phyloP scores from a whole-genome alignment of 306 rosid species.

The Quercus engelmannii region DNA sequence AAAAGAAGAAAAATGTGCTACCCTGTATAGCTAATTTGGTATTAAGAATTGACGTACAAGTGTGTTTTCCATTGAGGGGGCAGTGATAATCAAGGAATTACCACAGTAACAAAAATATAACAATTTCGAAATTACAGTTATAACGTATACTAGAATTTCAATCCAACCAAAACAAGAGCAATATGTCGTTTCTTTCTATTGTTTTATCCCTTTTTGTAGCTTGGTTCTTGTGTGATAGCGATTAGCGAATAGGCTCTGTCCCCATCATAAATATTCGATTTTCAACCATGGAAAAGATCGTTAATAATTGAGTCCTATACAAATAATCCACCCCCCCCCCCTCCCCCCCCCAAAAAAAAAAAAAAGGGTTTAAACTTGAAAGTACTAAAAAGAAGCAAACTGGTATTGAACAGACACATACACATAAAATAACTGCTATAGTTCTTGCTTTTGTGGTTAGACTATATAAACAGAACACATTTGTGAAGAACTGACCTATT shows the following conservation, averaged over 20 bases:
- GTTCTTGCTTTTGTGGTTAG: not conserved
- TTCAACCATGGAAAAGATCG: slow-evolving; percentile 15
- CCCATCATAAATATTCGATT: slow-evolving; percentile 26
- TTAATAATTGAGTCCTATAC: not conserved
- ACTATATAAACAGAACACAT: not conserved
- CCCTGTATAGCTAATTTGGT: too few relatives aligned
- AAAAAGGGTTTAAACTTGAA: not conserved
- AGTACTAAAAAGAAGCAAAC: not conserved
- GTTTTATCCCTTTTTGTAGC: slow-evolving; percentile 27
- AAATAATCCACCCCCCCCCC: not conserved
- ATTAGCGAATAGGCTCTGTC: slow-evolving; percentile 38
- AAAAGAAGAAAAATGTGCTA: too few relatives aligned
- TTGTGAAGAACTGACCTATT: too few relatives aligned
- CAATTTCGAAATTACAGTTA: too few relatives aligned
- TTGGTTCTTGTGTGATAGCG: slow-evolving; percentile 24
- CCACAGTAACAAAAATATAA: too few relatives aligned
- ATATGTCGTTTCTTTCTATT: slow-evolving; percentile 19
- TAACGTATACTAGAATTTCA: too few relatives aligned
- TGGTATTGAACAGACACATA: not conserved
- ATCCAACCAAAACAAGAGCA: slow-evolving; percentile 4
- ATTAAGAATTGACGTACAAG: too few relatives aligned
- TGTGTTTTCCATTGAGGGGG: too few relatives aligned
- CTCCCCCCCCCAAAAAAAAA: not conserved
- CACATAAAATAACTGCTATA: not conserved
- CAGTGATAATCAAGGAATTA: too few relatives aligned